Evolutionary conservation across 176 grass and related monocot species (phyloP).

Genomic region (Secale cereale): DNA sequence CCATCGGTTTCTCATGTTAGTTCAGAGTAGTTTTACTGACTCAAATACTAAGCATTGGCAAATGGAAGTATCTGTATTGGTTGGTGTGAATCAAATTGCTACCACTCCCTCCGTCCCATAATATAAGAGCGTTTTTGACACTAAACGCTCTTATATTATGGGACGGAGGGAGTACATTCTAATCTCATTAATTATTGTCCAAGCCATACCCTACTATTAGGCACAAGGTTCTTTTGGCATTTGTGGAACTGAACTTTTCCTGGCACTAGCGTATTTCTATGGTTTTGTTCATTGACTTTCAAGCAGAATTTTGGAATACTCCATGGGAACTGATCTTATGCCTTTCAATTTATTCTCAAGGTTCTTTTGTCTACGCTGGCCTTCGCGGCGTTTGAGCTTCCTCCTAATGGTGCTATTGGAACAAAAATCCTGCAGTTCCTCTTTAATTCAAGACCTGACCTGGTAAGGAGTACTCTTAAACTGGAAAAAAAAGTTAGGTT

Average conservation of each 20-base stretch:
- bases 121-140: no score
- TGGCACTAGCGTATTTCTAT: neutral
- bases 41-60: neutral
- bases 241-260: neutral
- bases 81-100: neutral
- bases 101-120: no score
- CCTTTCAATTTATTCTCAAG: constrained; percentile 35
- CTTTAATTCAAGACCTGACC: constrained; percentile 86
- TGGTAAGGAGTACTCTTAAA: constrained; percentile 36
- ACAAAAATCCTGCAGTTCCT: constrained; percentile 96
- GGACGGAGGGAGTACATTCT: neutral
- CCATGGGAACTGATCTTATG: constrained; percentile 9
- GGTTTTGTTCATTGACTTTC: neutral
- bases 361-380: constrained; percentile 90
- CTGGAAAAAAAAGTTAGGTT: neutral
- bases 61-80: neutral
- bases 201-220: neutral
- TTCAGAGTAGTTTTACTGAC: neutral
- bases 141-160: no score
- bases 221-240: neutral
- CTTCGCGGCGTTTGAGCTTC: constrained; percentile 96
- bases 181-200: neutral
- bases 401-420: constrained; percentile 87
- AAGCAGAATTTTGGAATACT: neutral
- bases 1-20: no score